Evolutionary conservation across 495 filamentous ascomycete species (phyloP), one percentile per base, ranked within the genome.

Genomic region (Penicillium psychrofluorescens): DNA sequence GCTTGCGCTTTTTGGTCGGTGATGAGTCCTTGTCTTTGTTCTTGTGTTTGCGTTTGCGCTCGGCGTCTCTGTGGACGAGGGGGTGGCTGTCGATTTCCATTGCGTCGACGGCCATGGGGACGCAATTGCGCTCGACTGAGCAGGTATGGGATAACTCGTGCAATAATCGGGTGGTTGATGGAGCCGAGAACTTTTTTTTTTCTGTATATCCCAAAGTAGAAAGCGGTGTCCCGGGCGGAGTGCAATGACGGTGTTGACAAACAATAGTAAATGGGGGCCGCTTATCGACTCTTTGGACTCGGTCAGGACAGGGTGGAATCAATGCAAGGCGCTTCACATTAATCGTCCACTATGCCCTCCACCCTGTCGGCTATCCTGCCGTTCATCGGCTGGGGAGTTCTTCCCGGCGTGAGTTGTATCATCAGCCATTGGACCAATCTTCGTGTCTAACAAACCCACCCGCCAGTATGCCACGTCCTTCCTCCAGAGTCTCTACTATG

Each of bases 401-500:
- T 94, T 38, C 88, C 88, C 36, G 80, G 80, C 45, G 86, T 88
- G 60, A 53, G 81, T 64, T 22, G 22, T 22, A 3, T 6, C 4
- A 22, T 22, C 22, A 6, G 22, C 22, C 4, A 22, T 22, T 22
- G 22, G 2, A 6, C 22, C 22, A 6, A 22, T 22, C 22, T 22
- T 22, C 22, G 2, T 22, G 22, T 22, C 22, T 22, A 22, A 22
- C 22, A 22, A 22, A 22, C 22, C 22, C 22, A 29, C 14, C 43
- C 9, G 22, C 51, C 43, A 91, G 85, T 77, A 94, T 56, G 84
- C 80, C 14, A 90, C 88, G 43, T 79, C 80, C 49, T 86, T 84
- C 68, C 51, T 88, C 9, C 88, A 96, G 53, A 75, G 71, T 37
- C 61, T 95, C 50, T 95, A 87, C 70, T 98, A 96, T 72, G 71